These are phyloP conservation scores for Cardamine resedifolia DNA, from an alignment of 345 rosid genomes.

Conservation along the genomic window DNA sequence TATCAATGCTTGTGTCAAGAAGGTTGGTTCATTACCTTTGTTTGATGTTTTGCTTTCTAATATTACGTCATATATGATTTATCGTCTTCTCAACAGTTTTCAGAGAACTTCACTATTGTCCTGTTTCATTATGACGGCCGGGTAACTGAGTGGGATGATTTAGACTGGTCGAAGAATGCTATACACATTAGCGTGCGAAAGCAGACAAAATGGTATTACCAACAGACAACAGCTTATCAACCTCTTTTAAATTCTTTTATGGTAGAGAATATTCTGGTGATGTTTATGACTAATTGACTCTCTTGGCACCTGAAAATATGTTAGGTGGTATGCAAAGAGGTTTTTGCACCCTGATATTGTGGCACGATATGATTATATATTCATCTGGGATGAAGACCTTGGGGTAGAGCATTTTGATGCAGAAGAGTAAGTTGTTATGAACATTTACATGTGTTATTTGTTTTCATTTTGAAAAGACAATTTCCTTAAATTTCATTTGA, in stretches of 20 bases:
- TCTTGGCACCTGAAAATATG: conserved; percentile 29
- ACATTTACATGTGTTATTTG: neutral
- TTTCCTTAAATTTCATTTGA: conserved; percentile 1
- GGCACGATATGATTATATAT: conserved; percentile 90
- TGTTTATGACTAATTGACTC: conserved; percentile 6
- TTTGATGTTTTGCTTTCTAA: conserved; percentile 3
- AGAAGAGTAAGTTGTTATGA: conserved; percentile 65
- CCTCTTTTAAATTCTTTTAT: neutral
- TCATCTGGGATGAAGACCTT: conserved; percentile 97
- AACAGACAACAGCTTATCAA: neutral
- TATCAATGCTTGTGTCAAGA: conserved; percentile 80
- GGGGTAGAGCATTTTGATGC: conserved; percentile 92
- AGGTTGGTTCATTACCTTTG: conserved; percentile 51
- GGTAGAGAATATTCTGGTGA: conserved; percentile 10
- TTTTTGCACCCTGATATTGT: conserved; percentile 97
- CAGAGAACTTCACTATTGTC: conserved; percentile 80
- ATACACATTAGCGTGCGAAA: conserved; percentile 81
- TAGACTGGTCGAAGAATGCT: conserved; percentile 95
- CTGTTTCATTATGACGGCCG: conserved; percentile 94
- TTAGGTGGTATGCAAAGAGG: conserved; percentile 99
- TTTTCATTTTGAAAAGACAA: conserved; percentile 1
- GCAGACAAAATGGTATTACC: conserved; percentile 93
- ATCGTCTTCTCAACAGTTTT: conserved; percentile 60
- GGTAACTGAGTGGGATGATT: conserved; percentile 93
- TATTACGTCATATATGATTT: conserved; percentile 9